Percentiles rank a stretch among this genome's conserved stretches.
Evolutionary conservation across 805 yeast genomes (phyloP).

Genomic region (Metschnikowia kofuensis): DNA sequence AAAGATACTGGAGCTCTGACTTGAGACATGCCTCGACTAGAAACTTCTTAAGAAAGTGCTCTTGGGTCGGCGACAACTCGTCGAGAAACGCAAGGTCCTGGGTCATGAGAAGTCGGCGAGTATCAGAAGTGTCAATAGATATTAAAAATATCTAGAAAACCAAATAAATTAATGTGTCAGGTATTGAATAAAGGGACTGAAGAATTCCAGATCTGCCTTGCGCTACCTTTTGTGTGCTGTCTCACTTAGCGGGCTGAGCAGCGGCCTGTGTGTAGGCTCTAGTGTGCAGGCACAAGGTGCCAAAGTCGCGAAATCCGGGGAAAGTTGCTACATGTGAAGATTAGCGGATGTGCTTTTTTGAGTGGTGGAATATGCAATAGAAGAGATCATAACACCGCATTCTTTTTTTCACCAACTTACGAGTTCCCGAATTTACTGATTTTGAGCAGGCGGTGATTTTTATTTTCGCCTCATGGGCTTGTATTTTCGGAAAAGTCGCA

Average conservation of each 20-base stretch:
- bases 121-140: no score
- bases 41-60: slow-evolving; percentile 85
- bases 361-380: not conserved
- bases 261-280: not conserved
- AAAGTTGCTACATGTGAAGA: not conserved
- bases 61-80: slow-evolving; percentile 59
- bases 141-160: no score
- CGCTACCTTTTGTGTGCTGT: not conserved
- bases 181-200: no score
- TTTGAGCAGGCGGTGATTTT: no score
- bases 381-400: not conserved
- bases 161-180: no score
- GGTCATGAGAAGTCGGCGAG: not conserved
- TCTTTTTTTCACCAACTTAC: no score
- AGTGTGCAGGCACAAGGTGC: no score
- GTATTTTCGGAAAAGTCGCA: no score
- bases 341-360: not conserved
- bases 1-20: slow-evolving; percentile 58
- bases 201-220: not conserved
- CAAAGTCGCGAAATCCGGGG: not conserved
- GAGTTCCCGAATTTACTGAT: no score
- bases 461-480: no score
- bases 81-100: slow-evolving; percentile 7
- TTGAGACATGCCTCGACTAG: slow-evolving; percentile 60
- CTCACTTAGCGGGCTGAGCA: not conserved